Conservation (phyloP, 139 green algal genomes). For the Ettlia oleoabundans region DNA sequence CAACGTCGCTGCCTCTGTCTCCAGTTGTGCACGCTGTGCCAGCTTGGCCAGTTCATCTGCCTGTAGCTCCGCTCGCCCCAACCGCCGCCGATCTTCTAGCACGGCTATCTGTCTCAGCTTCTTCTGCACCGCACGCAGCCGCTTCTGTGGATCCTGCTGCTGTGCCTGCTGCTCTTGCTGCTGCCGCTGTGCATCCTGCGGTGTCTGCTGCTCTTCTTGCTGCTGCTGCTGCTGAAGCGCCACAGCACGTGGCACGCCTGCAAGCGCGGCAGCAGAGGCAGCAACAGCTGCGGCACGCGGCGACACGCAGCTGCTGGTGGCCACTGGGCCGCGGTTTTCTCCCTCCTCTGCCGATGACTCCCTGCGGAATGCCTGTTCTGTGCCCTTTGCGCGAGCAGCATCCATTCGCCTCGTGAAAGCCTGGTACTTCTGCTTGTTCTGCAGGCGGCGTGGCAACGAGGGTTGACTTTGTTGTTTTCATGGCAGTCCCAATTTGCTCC, state of each 20-base stretch:
- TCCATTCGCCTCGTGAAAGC: too few relatives aligned
- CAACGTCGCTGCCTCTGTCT: slow-evolving; percentile 6
- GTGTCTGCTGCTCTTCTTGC: background rate
- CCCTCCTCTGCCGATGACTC: background rate
- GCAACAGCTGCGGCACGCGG: background rate
- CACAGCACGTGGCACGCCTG: background rate
- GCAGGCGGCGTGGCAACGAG: background rate
- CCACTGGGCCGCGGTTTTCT: background rate
- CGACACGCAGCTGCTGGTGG: background rate
- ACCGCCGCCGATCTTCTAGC: background rate
- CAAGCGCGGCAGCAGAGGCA: background rate
- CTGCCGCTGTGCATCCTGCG: background rate
- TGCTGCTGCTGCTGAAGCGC: slow-evolving; percentile 14
- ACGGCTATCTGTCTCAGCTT: slow-evolving; percentile 30
- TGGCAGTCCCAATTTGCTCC: background rate
- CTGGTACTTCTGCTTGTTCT: background rate
- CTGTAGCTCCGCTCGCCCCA: slow-evolving; percentile 2
- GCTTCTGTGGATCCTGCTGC: slow-evolving; percentile 8
- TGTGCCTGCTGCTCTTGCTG: background rate
- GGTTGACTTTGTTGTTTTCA: background rate
- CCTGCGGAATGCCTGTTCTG: too few relatives aligned
- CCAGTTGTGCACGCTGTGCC: background rate
- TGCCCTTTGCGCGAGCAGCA: too few relatives aligned
- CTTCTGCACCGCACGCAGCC: slow-evolving; percentile 28
- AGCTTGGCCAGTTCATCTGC: slow-evolving; percentile 12